Base-by-base conservation (phyloP, 371 early-diverging fungal species). In the Dinochytrium kinnereticum region DNA sequence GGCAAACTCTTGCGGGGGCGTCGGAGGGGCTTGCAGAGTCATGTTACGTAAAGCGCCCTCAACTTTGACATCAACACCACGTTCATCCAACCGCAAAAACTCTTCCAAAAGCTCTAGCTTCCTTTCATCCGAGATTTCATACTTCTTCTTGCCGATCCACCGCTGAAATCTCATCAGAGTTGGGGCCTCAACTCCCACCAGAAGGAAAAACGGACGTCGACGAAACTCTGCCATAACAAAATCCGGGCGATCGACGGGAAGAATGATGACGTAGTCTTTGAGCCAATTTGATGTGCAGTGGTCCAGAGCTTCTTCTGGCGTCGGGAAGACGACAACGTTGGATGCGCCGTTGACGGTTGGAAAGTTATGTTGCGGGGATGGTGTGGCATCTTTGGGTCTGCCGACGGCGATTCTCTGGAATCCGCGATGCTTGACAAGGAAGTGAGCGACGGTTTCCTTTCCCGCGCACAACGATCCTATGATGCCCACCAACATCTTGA, bases 171-270 rank as follows among this genome's bases (percentile, higher is more conserved):
- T 89, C 28, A 89, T 68, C 28, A 80, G 81, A 31, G 90, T 71
- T 0, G 96, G 94, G n/a, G 94, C 93, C 51, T 95, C 92, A 1
- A 97, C 88, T 3, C 91, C 88, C 0, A 96, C 87, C 15, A 96
- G 80, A 7, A 96, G 81, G 68, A 96, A 91, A 79, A 95, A 96
- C 0, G 97, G 96, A 2, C 98, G 88, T 75, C 94, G 95, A 64
- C 91, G 89, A 68, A 85, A 68, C 51, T 81, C 72, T 17, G 69
- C 74, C 70, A 65, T 70, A 28, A 66, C 64, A 34, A 70, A 69
- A 2, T 39, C 33, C 13, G 81, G 72, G 17, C 68, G 73, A 5
- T 86, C 81, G 34, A 92, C 50, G 30, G 39, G 40, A 40, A 73
- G 36, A 15, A 19, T 30, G 38, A 57, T 1, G 33, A 38, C 70